These are phyloP conservation scores for Aphanocladium album DNA, from an alignment of 2,329 filamentous ascomycete species.

Conservation along the genomic window DNA sequence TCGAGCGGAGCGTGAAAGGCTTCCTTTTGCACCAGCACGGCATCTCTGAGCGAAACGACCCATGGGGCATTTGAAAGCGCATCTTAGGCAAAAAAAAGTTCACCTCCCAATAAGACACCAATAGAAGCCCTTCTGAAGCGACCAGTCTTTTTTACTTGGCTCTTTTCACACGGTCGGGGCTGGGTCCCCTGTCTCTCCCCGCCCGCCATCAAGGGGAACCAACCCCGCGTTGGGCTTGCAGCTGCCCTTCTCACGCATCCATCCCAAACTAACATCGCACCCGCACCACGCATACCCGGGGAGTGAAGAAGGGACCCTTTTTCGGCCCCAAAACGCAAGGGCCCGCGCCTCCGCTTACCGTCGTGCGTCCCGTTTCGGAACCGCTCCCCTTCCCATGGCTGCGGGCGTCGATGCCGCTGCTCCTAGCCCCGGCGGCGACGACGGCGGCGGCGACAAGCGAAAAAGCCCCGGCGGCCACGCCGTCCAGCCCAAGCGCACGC, in stretches of 20 bases:
- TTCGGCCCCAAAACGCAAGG: neutral
- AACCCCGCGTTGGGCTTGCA: conserved; percentile 7
- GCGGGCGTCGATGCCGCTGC: neutral
- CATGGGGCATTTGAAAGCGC: neutral
- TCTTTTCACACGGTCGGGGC: neutral
- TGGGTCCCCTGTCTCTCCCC: neutral
- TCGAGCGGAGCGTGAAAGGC: neutral
- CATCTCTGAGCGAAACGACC: conserved; percentile 6
- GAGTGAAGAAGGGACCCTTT: too few species aligned
- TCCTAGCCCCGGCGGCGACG: neutral
- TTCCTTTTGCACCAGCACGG: conserved; percentile 7
- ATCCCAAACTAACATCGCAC: neutral
- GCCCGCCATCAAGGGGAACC: neutral
- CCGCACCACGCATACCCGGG: neutral
- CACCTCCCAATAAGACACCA: neutral
- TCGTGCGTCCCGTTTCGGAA: neutral
- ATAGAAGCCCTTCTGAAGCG: too few species aligned
- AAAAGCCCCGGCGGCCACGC: neutral
- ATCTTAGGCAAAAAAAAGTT: neutral
- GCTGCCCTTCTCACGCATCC: conserved; percentile 1
- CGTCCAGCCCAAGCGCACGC: conserved; percentile 23
- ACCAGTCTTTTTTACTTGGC: neutral
- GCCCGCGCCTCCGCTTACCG: neutral
- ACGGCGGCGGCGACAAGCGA: neutral
- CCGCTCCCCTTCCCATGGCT: neutral